Evolutionary conservation across 192 early-diverging fungal species (phyloP).

Genomic region (Blastocladiella britannica): DNA sequence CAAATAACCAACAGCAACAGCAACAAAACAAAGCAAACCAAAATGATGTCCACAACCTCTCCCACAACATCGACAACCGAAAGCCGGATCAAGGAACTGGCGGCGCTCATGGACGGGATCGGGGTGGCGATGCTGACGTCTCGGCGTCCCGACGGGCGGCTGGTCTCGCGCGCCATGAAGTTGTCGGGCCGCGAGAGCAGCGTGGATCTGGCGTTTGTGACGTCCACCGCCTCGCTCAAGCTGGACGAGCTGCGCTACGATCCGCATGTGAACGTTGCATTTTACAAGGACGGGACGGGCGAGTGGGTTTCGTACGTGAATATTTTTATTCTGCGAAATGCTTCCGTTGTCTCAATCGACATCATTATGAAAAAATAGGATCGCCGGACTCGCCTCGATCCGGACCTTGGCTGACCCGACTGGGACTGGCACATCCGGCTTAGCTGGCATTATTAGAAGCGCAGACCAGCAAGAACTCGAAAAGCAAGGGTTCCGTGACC

Average conservation of each 20-base stretch:
- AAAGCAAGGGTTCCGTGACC: not conserved
- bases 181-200: not conserved
- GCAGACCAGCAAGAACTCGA: no score
- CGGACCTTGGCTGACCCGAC: not conserved
- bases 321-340: not conserved
- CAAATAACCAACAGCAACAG: conserved; percentile 3
- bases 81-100: not conserved
- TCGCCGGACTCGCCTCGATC: not conserved
- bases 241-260: not conserved
- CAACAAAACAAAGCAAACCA: conserved; percentile 2
- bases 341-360: not conserved
- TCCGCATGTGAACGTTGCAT: not conserved
- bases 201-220: not conserved
- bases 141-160: not conserved
- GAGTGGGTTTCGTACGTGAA: not conserved
- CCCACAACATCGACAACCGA: no score
- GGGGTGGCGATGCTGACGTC: not conserved
- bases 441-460: no score
- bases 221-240: not conserved
- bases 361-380: no score
- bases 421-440: no score
- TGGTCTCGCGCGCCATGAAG: not conserved
- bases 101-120: not conserved
- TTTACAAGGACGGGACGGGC: not conserved
- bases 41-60: no score